phyloP scores from a whole-genome alignment of 345 rosid species.

The Acer negundo region DNA sequence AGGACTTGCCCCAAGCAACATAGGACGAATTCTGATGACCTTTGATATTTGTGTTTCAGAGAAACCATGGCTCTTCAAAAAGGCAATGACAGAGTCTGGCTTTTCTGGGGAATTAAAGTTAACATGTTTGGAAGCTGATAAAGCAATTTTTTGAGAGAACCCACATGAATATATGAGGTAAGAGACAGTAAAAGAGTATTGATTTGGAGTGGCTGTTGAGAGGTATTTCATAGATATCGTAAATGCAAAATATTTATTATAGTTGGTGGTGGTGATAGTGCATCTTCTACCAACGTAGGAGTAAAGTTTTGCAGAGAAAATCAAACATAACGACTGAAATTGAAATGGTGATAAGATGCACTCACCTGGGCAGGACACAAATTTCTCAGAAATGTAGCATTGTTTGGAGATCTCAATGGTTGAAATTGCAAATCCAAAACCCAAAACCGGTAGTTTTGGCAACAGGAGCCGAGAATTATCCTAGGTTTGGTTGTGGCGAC shows the following conservation, averaged over 20 bases:
- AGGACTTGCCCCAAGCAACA: too few relatives aligned
- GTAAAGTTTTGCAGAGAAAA: background rate
- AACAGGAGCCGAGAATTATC: background rate
- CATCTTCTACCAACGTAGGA: background rate
- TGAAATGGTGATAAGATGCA: background rate
- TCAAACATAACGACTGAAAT: conserved; percentile 3
- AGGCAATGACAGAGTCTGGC: too few relatives aligned
- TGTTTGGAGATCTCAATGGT: too few relatives aligned
- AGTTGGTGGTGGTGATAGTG: background rate
- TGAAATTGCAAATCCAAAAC: background rate
- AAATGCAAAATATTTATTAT: background rate
- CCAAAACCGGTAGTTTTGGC: too few relatives aligned
- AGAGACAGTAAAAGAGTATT: conserved; percentile 17
- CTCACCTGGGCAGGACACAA: background rate
- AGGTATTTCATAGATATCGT: background rate
- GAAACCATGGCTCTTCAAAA: too few relatives aligned
- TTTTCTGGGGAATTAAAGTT: too few relatives aligned
- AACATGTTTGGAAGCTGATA: background rate
- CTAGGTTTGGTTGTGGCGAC: background rate
- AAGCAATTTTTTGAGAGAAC: conserved; percentile 20
- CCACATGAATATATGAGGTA: conserved; percentile 26
- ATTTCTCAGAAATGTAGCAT: background rate
- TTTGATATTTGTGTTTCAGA: too few relatives aligned
- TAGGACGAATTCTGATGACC: too few relatives aligned
- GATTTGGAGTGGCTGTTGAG: background rate